Conservation (phyloP, 768 basidiomycete genomes). For the Thelephora ganbajun region DNA sequence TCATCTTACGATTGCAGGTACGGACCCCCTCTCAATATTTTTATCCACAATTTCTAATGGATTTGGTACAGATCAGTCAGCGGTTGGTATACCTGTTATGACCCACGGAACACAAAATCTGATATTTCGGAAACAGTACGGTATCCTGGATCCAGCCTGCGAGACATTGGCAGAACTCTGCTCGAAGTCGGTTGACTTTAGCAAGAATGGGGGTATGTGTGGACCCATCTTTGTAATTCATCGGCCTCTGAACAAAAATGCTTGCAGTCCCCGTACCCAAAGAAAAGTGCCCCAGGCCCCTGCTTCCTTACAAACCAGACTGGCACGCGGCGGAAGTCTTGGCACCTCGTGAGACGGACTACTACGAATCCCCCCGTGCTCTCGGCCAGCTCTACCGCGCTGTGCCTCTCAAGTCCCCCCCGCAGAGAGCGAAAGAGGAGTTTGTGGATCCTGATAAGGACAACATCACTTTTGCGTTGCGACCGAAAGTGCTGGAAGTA, state of each 20-base stretch:
- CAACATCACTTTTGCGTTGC: neutral
- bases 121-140: slow-evolving; percentile 26
- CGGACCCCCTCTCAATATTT: slow-evolving; percentile 9
- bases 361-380: slow-evolving; percentile 58
- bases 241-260: slow-evolving; percentile 1
- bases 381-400: slow-evolving; percentile 57
- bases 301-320: slow-evolving; percentile 64
- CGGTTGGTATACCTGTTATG: slow-evolving; percentile 21
- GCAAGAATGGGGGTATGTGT: slow-evolving; percentile 65
- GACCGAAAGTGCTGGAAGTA: neutral
- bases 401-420: neutral
- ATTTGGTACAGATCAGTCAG: slow-evolving; percentile 47
- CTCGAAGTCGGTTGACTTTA: slow-evolving; percentile 63
- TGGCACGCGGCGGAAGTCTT: slow-evolving; percentile 41
- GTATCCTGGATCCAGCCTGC: slow-evolving; percentile 47
- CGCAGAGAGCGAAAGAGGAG: neutral
- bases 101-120: neutral
- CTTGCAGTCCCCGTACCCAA: neutral
- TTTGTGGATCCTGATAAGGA: too few relatives aligned
- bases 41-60: neutral
- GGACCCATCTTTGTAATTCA: slow-evolving; percentile 13
- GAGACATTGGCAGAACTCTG: slow-evolving; percentile 45
- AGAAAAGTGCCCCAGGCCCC: slow-evolving; percentile 29
- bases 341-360: slow-evolving; percentile 40
- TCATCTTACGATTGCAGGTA: slow-evolving; percentile 59